Base-by-base conservation (phyloP, 75 land plant species). In the Azolla pinnata region DNA sequence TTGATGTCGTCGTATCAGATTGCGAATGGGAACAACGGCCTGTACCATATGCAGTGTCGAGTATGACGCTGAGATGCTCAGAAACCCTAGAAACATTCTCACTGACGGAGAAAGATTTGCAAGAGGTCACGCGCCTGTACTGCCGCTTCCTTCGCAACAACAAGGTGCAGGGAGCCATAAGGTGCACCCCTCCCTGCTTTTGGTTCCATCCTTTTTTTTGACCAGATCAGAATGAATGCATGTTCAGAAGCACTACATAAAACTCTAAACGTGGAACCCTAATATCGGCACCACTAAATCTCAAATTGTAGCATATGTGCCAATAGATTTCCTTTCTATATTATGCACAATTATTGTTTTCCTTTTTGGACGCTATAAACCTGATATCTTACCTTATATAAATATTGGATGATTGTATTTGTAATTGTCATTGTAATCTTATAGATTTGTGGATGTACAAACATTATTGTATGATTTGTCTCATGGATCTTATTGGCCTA, bases 31-130 rank as follows among this genome's bases (percentile, higher is more conserved):
- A 45, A 28, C 33, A 63, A 23, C 34, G 44, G 30, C 67, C 44
- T 19, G 31, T 31, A 18, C 71, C 61, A 42, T 51, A 75, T 33
- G 68, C 74, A 28, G 38, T 78, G 18, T 84, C 93, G 20, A 82
- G 67, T 60, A 72, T 83, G 61, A 70, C 66, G 0, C 89, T 91
- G 0, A 61, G 12, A 31, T 87, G 95, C 62, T 8, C 71, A 33
- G 71, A 77, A 4, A 84, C 75, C 55, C 93, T 87, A 19, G 97
- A 87, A 63, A 89, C 84, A 19, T 91, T 91, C 69, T 64, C 73
- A 26, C 79, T 91, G 33, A 74, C 76, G 52, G 86, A 75, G 28
- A 56, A 64, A 23, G 97, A 84, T 68, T 56, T 87, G 44, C 77
- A 75, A 75, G 85, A 91, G 45, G 88, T 91, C 4, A 80, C 88